Conservation (phyloP, 495 filamentous ascomycete genomes). For the Penicillium simplicissimum region DNA sequence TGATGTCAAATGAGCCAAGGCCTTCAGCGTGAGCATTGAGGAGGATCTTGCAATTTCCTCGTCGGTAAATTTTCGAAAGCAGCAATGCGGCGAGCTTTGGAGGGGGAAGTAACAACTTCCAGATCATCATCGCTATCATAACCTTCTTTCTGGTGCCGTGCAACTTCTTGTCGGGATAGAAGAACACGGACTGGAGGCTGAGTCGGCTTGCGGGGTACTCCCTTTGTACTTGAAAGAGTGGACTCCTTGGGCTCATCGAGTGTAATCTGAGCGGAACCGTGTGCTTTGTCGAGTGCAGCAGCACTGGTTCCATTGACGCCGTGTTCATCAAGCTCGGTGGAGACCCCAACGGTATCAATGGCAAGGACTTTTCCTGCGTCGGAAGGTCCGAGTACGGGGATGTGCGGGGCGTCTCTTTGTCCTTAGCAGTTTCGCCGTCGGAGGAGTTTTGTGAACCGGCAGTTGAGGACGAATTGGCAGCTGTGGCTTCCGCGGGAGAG, state of each 20-base stretch:
- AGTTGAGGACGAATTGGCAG: slow-evolving; percentile 40
- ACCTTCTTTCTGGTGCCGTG: slow-evolving; percentile 46
- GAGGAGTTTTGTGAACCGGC: slow-evolving; percentile 49
- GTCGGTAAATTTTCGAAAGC: slow-evolving; percentile 71
- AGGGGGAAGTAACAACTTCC: slow-evolving; percentile 55
- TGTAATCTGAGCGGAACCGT: slow-evolving; percentile 10
- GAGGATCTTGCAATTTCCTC: slow-evolving; percentile 54
- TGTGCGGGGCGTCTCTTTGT: slow-evolving; percentile 52
- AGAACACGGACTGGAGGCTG: slow-evolving; percentile 41
- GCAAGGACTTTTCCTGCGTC: slow-evolving; percentile 27
- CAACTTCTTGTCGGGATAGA: slow-evolving; percentile 40
- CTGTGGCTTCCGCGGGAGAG: slow-evolving; percentile 22
- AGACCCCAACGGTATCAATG: slow-evolving; percentile 15
- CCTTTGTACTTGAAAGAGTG: slow-evolving; percentile 11
- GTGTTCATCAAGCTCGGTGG: not conserved
- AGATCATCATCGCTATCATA: slow-evolving; percentile 75
- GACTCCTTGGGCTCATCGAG: not conserved
- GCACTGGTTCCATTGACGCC: slow-evolving; percentile 4
- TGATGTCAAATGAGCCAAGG: slow-evolving; percentile 72
- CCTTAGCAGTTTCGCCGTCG: slow-evolving; percentile 44
- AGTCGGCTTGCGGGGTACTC: slow-evolving; percentile 18
- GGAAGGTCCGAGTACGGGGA: slow-evolving; percentile 37
- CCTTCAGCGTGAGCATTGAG: slow-evolving; percentile 67
- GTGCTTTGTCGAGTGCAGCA: slow-evolving; percentile 25
- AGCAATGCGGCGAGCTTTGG: slow-evolving; percentile 45